Base-by-base conservation (phyloP, 2,329 filamentous ascomycete genomes). In the Grosmannia huntii region DNA sequence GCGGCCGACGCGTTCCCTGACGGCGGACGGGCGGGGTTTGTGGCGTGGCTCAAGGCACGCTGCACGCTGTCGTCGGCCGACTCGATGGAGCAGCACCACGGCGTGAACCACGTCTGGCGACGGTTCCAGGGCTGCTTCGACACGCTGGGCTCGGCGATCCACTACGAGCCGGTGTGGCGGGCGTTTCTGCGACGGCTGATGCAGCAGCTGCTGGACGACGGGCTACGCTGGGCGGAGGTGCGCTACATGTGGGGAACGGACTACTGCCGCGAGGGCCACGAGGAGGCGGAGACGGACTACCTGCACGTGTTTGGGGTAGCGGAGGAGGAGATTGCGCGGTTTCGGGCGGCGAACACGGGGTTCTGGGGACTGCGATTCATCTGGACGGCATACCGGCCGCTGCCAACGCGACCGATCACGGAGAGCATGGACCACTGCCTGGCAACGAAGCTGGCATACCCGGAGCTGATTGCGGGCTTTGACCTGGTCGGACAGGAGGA, bases 401-500 rank as follows among this genome's bases (percentile, higher is more conserved):
- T 82, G 56, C 76, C 81, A 28, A 85, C 85, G 19, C 82, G 84
- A 53, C 70, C 75, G 16, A 82, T 96, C 53, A 76, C 90, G 23
- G 80, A 90, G 62, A 83, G 83, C 69, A 96, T 96, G 91, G 87
- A 92, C 68, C 75, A 87, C 62, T 96, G 91, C 71, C 89, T 97
- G 64, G 78, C 81, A 5, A 85, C 88, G 65, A 96, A 96, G 72
- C 74, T 87, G 57, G 78, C 81, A 36, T 91, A 86, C 68, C 89
- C 92, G 0, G 77, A 90, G 55, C 76, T 95, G 9, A 83, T 96
- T 64, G 84, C 87, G 28, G 92, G 92, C 12, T 96, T 90, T 71
- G 92, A 97, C 70, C 73, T 96, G 11, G 90, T 96, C 5, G 91
- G 90, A 0, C 87, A 92, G 70, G 92, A 96, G 74, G 88, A 95